Evolutionary conservation across 768 basidiomycete species (phyloP).

Genomic region (Suillus americanus): DNA sequence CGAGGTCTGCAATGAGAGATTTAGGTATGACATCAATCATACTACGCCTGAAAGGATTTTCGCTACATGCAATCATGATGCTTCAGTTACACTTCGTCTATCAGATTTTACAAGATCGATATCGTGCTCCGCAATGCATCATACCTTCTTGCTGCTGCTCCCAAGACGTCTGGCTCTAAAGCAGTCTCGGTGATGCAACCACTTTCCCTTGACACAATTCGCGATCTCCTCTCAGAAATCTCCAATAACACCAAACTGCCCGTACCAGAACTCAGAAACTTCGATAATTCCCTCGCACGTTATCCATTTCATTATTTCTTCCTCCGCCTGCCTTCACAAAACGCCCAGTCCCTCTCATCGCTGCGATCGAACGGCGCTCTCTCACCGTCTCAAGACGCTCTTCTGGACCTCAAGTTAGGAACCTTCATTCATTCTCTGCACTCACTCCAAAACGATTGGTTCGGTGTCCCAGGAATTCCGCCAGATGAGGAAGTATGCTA

Average conservation of each 20-base stretch:
- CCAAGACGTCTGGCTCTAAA: conserved; percentile 12
- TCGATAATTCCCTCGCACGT: conserved; percentile 46
- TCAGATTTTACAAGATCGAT: conserved; percentile 28
- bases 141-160: conserved; percentile 22
- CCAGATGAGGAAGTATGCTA: conserved; percentile 37
- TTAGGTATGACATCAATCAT: conserved; percentile 25
- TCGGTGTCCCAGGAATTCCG: conserved; percentile 48
- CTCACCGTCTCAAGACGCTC: conserved; percentile 38
- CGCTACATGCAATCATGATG: conserved; percentile 7
- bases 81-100: conserved; percentile 27
- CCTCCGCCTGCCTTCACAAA: conserved; percentile 35
- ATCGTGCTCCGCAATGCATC: conserved; percentile 22
- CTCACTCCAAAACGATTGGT: conserved; percentile 75
- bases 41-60: neutral
- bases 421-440: conserved; percentile 63
- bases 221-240: conserved; percentile 42
- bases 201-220: conserved; percentile 35
- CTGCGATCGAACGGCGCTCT: conserved; percentile 28
- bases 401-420: conserved; percentile 63
- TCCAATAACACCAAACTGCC: conserved; percentile 49
- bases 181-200: neutral
- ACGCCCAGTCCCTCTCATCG: conserved; percentile 36
- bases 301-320: conserved; percentile 53
- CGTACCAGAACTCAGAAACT: conserved; percentile 41
- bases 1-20: conserved; percentile 25